These are phyloP conservation scores for Irpex rosettiformis DNA, from an alignment of 1,284 basidiomycete species.

Conservation along the genomic window DNA sequence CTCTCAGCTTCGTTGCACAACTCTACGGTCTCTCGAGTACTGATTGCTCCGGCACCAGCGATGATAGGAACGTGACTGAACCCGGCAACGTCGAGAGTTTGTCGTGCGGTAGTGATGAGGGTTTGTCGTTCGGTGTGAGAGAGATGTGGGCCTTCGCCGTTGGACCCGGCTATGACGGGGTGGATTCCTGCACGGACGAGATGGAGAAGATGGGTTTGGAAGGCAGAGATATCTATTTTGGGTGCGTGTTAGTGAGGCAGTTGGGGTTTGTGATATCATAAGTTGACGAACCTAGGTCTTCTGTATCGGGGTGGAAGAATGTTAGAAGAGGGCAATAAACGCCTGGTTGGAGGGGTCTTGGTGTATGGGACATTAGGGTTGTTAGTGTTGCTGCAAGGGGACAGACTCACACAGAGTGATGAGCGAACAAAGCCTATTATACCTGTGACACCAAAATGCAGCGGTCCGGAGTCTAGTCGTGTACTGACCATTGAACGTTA, in stretches of 20 bases:
- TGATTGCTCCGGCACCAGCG: conserved; percentile 79
- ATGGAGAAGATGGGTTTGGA: conserved; percentile 71
- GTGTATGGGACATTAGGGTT: conserved; percentile 17
- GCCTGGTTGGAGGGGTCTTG: conserved; percentile 67
- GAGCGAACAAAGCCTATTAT: not conserved
- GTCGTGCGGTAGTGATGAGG: conserved; percentile 70
- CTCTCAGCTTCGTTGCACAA: conserved; percentile 71
- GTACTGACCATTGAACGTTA: not conserved
- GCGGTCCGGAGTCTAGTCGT: not conserved
- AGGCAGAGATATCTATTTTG: conserved; percentile 63
- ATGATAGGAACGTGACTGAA: conserved; percentile 66
- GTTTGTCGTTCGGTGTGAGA: conserved; percentile 67
- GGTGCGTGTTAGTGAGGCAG: not conserved
- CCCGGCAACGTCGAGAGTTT: conserved; percentile 67
- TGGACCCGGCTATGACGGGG: conserved; percentile 80
- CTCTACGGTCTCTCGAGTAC: conserved; percentile 78
- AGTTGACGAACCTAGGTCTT: conserved; percentile 74
- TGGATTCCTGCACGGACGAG: conserved; percentile 71
- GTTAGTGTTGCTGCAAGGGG: not conserved
- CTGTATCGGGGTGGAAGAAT: conserved; percentile 73
- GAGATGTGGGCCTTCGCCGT: conserved; percentile 83
- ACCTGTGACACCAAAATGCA: not conserved
- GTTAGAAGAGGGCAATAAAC: conserved; percentile 85
- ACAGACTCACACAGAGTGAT: not conserved
- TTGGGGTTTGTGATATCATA: not conserved